These are phyloP conservation scores for Bipolaris zeicola DNA, from an alignment of 2,329 filamentous ascomycete species.

Conservation along the genomic window DNA sequence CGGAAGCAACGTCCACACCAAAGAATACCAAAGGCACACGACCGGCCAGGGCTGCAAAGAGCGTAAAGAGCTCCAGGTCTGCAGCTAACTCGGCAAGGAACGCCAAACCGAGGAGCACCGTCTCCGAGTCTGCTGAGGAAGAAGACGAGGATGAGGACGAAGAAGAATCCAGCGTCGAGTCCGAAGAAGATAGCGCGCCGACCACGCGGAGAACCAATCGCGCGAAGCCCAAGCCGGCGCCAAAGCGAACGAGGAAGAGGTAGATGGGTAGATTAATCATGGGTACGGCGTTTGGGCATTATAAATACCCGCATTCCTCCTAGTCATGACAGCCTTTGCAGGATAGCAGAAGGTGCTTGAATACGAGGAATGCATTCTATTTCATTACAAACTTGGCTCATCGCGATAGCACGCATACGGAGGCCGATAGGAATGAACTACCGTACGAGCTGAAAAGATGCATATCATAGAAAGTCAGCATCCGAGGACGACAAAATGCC, in stretches of 20 bases:
- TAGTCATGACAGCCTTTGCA: background rate
- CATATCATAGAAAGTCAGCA: background rate
- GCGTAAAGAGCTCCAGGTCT: slow-evolving; percentile 31
- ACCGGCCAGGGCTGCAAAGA: slow-evolving; percentile 32
- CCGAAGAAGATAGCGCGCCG: slow-evolving; percentile 41
- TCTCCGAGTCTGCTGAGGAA: slow-evolving; percentile 49
- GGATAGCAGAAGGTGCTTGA: background rate
- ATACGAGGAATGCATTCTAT: background rate
- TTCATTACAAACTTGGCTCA: background rate
- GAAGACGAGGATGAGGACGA: slow-evolving; percentile 45
- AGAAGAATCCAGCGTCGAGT: slow-evolving; percentile 39
- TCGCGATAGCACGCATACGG: background rate
- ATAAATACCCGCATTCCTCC: slow-evolving; percentile 6
- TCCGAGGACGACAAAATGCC: background rate
- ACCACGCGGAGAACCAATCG: slow-evolving; percentile 42
- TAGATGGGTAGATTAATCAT: background rate
- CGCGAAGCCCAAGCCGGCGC: slow-evolving; percentile 30
- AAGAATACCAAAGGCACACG: slow-evolving; percentile 38
- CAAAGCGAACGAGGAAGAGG: slow-evolving; percentile 41
- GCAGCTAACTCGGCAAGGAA: slow-evolving; percentile 32
- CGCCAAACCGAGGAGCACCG: slow-evolving; percentile 39
- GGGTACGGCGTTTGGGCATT: background rate
- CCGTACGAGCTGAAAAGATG: background rate
- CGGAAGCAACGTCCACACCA: slow-evolving; percentile 38
- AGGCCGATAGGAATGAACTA: too few species aligned